These are phyloP conservation scores for Didymellaceae sp. DNA, from an alignment of 2,329 filamentous ascomycete genomes.

Conservation along the genomic window DNA sequence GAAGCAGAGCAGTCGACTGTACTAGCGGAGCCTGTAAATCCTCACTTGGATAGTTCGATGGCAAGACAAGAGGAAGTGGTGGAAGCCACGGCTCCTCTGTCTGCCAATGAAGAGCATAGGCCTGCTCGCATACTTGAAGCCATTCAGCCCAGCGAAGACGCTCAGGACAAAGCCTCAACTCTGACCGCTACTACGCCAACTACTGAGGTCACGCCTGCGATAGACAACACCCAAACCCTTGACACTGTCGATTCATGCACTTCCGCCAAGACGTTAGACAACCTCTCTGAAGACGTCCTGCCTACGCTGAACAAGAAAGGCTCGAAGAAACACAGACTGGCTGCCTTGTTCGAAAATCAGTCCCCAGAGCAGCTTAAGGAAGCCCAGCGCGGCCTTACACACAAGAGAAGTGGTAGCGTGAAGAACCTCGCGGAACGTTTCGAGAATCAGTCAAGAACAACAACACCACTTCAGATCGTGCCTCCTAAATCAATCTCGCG, in stretches of 20 bases:
- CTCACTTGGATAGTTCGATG: not conserved
- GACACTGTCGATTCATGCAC: not conserved
- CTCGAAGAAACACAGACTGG: constrained; percentile 46
- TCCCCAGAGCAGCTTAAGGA: constrained; percentile 16
- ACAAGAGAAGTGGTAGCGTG: constrained; percentile 27
- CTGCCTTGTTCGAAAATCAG: constrained; percentile 41
- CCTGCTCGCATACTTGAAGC: not conserved
- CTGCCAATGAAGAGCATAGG: not conserved
- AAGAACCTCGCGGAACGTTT: constrained; percentile 33
- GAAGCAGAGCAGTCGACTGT: constrained; percentile 1
- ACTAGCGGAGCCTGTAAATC: not conserved
- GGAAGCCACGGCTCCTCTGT: not conserved
- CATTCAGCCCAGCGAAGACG: not conserved
- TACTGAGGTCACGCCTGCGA: not conserved
- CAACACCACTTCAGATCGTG: constrained; percentile 24
- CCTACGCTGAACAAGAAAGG: constrained; percentile 46
- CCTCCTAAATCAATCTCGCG: constrained; percentile 23
- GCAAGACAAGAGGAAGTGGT: not conserved
- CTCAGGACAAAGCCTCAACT: not conserved
- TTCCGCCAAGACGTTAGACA: constrained; percentile 11
- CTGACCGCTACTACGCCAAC: not conserved
- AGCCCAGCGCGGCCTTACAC: constrained; percentile 22
- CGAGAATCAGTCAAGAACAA: constrained; percentile 31
- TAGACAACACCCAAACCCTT: not conserved
- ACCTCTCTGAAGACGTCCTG: constrained; percentile 17